These are phyloP conservation scores for Anthracocystis panici-leucophaei DNA, from an alignment of 1,284 basidiomycete genomes.

Conservation along the genomic window DNA sequence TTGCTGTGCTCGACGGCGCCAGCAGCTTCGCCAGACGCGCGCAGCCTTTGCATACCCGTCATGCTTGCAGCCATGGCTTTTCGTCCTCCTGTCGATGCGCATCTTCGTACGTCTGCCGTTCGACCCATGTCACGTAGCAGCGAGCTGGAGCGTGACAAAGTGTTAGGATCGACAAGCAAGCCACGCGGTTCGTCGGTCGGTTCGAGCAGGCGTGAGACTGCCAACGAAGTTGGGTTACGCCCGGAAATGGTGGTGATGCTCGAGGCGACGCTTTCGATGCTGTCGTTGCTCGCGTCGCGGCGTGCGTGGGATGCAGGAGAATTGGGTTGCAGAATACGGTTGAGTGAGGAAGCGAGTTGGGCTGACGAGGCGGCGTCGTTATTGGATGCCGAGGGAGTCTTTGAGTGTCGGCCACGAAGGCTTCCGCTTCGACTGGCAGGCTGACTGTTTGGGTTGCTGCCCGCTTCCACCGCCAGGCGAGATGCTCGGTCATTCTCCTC, in stretches of 20 bases:
- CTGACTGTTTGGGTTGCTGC: conserved; percentile 41
- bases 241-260: conserved; percentile 57
- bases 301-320: neutral
- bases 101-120: conserved; percentile 21
- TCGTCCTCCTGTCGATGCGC: conserved; percentile 28
- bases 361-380: conserved; percentile 20
- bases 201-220: conserved; percentile 52
- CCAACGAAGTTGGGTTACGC: conserved; percentile 25
- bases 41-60: conserved; percentile 8
- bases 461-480: conserved; percentile 49
- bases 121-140: conserved; percentile 13
- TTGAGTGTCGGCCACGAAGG: conserved; percentile 37
- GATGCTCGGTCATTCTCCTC: conserved; percentile 65
- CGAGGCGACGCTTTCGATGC: conserved; percentile 56
- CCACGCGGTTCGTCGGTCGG: conserved; percentile 39
- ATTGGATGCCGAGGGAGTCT: neutral
- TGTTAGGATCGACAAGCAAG: conserved; percentile 23
- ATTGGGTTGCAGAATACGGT: conserved; percentile 16
- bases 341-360: conserved; percentile 23
- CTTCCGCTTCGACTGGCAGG: conserved; percentile 46
- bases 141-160: conserved; percentile 9
- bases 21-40: neutral
- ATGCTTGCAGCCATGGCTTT: conserved; percentile 16
- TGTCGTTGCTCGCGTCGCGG: conserved; percentile 55
- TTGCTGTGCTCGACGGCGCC: neutral